Evolutionary conservation across 2,329 filamentous ascomycete genomes (phyloP).

Genomic region (Huntiella savannae): DNA sequence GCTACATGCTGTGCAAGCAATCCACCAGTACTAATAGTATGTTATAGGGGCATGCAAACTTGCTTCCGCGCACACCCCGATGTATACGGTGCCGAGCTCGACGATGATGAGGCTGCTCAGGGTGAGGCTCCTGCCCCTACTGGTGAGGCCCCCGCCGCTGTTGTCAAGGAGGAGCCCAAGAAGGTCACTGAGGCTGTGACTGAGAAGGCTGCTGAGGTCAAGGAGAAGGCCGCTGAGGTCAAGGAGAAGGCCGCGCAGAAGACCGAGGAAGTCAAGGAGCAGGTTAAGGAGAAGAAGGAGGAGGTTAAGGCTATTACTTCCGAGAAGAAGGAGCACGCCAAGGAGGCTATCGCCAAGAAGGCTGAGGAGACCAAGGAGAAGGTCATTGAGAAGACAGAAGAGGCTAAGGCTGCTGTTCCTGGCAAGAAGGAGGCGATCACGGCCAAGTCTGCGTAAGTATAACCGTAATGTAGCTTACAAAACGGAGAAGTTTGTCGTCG

Average conservation of each 20-base stretch:
- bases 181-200: conserved; percentile 17
- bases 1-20: not conserved
- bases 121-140: conserved; percentile 15
- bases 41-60: conserved; percentile 71
- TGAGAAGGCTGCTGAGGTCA: conserved; percentile 13
- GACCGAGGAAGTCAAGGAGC: too few relatives aligned
- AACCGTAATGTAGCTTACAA: not conserved
- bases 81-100: conserved; percentile 74
- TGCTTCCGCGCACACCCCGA: conserved; percentile 91
- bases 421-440: not conserved
- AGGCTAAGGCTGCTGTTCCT: not conserved
- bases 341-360: not conserved
- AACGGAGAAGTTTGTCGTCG: too few relatives aligned
- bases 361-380: not conserved
- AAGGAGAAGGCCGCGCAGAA: conserved; percentile 3
- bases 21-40: not conserved
- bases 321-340: not conserved
- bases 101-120: conserved; percentile 42
- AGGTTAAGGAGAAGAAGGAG: not conserved
- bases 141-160: conserved; percentile 4
- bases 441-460: conserved; percentile 2
- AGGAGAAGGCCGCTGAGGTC: conserved; percentile 5
- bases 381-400: not conserved
- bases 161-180: conserved; percentile 6
- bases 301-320: too few relatives aligned